Percentiles rank a stretch among this genome's conserved stretches.
These are phyloP conservation scores for Termitomyces sp. DNA, from an alignment of 768 basidiomycete species.

Conservation along the genomic window DNA sequence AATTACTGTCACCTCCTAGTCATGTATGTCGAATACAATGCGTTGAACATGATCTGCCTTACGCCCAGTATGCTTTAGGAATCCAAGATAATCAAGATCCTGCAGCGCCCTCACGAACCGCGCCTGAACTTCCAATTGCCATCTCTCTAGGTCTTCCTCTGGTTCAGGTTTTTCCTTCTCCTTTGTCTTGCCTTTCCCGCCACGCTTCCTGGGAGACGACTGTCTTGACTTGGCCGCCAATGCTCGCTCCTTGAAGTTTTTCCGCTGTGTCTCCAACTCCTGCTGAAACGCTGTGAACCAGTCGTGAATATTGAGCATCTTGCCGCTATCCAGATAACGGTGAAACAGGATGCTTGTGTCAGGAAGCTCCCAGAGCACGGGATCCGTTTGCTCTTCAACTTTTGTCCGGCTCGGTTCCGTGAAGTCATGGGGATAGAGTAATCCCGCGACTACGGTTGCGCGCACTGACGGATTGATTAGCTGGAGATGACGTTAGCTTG, in stretches of 20 bases:
- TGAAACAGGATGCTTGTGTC: constrained; percentile 77
- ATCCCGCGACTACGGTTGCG: constrained; percentile 57
- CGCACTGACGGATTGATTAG: constrained; percentile 70
- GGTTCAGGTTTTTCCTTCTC: constrained; percentile 29
- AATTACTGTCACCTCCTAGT: constrained; percentile 15
- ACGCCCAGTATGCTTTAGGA: constrained; percentile 76
- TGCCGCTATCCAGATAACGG: constrained; percentile 76
- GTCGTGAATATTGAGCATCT: constrained; percentile 84
- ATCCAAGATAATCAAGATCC: constrained; percentile 78
- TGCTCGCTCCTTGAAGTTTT: constrained; percentile 21
- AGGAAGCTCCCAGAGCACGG: constrained; percentile 53
- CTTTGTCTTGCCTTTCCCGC: constrained; percentile 19
- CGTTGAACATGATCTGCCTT: constrained; percentile 76
- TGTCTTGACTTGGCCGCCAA: constrained; percentile 6
- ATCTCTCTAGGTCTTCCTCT: constrained; percentile 38
- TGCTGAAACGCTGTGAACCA: constrained; percentile 80
- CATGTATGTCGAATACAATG: constrained; percentile 59
- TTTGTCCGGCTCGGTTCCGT: constrained; percentile 17
- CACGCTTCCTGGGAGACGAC: constrained; percentile 17
- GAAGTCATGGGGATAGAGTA: constrained; percentile 59
- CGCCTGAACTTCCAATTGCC: constrained; percentile 68
- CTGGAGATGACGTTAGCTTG: constrained; percentile 31
- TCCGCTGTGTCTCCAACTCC: constrained; percentile 61
- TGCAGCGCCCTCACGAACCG: constrained; percentile 79
- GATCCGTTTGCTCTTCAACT: constrained; percentile 4